Evolutionary conservation across 2,329 filamentous ascomycete species (phyloP).

Genomic region (Penicillium occitanis): DNA sequence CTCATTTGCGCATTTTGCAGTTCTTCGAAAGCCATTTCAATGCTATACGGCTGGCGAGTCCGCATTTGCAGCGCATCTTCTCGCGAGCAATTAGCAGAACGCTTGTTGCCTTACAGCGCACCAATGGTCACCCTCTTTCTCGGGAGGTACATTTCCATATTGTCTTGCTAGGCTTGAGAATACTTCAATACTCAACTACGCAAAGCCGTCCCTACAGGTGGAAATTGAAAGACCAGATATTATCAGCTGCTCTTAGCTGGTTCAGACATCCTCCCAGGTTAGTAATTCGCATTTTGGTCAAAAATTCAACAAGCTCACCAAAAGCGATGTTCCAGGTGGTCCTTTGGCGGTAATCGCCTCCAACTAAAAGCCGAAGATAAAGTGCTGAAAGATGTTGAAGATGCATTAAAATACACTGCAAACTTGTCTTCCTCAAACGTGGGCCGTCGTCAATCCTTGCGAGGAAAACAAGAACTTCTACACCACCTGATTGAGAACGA

Average conservation of each 20-base stretch:
- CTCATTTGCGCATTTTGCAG: slow-evolving; percentile 80
- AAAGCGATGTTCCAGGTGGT: slow-evolving; percentile 62
- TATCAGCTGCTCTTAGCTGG: slow-evolving; percentile 86
- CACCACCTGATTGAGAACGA: slow-evolving; percentile 80
- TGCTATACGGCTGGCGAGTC: slow-evolving; percentile 80
- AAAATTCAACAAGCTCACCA: not conserved
- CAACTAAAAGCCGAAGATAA: slow-evolving; percentile 92
- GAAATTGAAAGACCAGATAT: slow-evolving; percentile 82
- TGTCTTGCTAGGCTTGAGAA: slow-evolving; percentile 74
- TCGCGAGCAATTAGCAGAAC: slow-evolving; percentile 77
- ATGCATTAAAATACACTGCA: slow-evolving; percentile 63
- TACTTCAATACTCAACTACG: slow-evolving; percentile 69
- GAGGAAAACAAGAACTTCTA: slow-evolving; percentile 80
- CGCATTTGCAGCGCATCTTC: slow-evolving; percentile 79
- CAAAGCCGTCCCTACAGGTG: slow-evolving; percentile 67
- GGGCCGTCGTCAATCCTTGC: slow-evolving; percentile 64
- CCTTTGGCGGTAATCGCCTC: slow-evolving; percentile 88
- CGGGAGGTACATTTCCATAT: slow-evolving; percentile 90
- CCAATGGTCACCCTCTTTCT: slow-evolving; percentile 78
- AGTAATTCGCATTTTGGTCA: slow-evolving; percentile 21
- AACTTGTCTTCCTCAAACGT: slow-evolving; percentile 54
- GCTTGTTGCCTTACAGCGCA: slow-evolving; percentile 68
- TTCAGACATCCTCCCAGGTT: slow-evolving; percentile 73
- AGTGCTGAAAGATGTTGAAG: slow-evolving; percentile 72
- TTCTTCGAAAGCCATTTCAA: slow-evolving; percentile 95